These are phyloP conservation scores for Immersiella caudata DNA, from an alignment of 495 filamentous ascomycete species.

Conservation along the genomic window DNA sequence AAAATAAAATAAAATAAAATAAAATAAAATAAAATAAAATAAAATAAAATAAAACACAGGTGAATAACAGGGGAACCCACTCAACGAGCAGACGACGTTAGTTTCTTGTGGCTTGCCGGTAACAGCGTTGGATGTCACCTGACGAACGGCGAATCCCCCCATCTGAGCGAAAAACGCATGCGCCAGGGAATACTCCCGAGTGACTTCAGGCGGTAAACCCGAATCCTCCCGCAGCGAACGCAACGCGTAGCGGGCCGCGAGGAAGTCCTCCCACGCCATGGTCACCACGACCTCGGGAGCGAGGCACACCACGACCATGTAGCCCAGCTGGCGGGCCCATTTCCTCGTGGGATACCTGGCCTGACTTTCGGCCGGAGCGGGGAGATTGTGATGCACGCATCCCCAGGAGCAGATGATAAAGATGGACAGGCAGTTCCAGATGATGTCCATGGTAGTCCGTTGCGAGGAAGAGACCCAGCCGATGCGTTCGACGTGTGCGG, in stretches of 20 bases:
- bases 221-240: no score
- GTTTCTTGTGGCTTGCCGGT: neutral
- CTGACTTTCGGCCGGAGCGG: neutral
- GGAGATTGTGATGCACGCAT: conserved; percentile 3
- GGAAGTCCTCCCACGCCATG: neutral
- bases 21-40: no score
- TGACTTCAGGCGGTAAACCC: neutral
- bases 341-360: neutral
- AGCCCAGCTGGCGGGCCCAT: neutral
- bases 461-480: neutral
- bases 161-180: neutral
- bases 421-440: conserved; percentile 1
- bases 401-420: no score
- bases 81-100: conserved; percentile 4
- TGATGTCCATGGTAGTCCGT: conserved; percentile 3
- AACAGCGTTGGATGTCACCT: no score
- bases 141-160: conserved; percentile 3
- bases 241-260: neutral
- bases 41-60: no score
- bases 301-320: neutral
- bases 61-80: no score
- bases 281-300: neutral
- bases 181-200: neutral
- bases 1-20: no score
- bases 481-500: neutral